Base-by-base conservation (phyloP, 257 asterid species). In the Paulownia fortunei region DNA sequence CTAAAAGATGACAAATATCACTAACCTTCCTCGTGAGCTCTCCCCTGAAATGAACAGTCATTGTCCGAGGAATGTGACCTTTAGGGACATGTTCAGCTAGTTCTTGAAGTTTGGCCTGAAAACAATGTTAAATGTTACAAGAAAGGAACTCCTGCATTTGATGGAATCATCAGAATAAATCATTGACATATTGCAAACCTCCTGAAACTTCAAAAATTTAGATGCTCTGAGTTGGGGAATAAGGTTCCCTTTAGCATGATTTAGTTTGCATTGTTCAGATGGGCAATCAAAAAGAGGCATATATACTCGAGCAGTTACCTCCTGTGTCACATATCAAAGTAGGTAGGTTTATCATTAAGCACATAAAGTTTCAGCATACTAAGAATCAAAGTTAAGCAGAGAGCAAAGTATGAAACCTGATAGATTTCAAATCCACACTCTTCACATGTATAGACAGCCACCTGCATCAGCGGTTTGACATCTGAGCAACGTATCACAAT, bases 211-310 rank as follows among this genome's bases (percentile, higher is more conserved):
- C 91, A 92, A 81, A 82, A 96, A 93, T 77, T 96, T 96, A 34
- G 98, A 96, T 83, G 85, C 99, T 82, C 98, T 82, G 67, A 93
- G 97, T 79, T 96, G 98, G 82, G 94, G 90, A 65, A 90, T 89
- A 74, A 96, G 97, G 81, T 89, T 93, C 51, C 99, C 99, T 83
- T 96, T 93, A 24, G 93, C 85, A 46, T 79, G 78, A 82, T 92
- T 96, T 54, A 61, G 52, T 19, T 63, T 81, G 84, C 99, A 96
- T 75, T 91, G 97, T 3, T 54, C 74, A 41, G 98, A 89, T 56
- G 97, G 97, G 81, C 99, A 96, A 80, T 82, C 97, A 81, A 93
- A 93, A 32, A 96, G 83, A 68, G 99, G 99, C 99, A 96, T 92
- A 78, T 86, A 96, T 23, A 85, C 84, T 73, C 99, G 89, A 37